A percentile compares a stretch with the other conserved stretches of the same genome.
These are phyloP conservation scores for Corymbia citriodora DNA, from an alignment of 441 rosid species.

Conservation along the genomic window DNA sequence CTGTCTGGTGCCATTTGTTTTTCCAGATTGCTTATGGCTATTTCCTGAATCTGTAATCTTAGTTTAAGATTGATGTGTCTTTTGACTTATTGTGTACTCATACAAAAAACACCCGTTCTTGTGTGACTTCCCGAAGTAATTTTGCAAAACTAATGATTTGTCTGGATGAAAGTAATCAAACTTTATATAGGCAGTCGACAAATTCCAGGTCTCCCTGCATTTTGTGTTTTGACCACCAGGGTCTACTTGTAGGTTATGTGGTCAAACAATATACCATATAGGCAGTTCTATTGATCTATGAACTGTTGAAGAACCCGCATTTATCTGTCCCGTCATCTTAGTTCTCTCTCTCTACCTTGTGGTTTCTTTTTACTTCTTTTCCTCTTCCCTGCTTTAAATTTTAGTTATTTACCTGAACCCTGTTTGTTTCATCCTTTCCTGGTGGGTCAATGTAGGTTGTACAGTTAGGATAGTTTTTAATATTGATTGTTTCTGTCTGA, in stretches of 20 bases:
- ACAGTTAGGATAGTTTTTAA: neutral
- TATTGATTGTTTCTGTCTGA: neutral
- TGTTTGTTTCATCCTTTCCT: neutral
- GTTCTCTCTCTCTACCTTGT: neutral
- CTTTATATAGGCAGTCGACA: neutral
- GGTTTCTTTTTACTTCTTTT: neutral
- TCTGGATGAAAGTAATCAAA: neutral
- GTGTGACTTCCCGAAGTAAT: neutral
- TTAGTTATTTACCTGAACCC: neutral
- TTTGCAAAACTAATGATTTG: neutral
- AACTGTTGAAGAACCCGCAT: neutral
- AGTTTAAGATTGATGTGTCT: neutral
- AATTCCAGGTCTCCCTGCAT: neutral
- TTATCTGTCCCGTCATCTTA: neutral
- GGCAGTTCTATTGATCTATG: neutral
- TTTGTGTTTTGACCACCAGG: neutral
- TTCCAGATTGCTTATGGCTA: neutral
- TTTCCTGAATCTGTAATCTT: neutral
- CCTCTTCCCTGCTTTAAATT: neutral
- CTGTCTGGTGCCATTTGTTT: neutral
- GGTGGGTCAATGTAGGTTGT: neutral
- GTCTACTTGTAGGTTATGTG: neutral
- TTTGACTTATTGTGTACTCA: neutral
- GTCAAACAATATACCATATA: neutral
- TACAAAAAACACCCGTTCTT: neutral